phyloP scores from a whole-genome alignment of 768 basidiomycete genomes.

The Pulveroboletus sp. region DNA sequence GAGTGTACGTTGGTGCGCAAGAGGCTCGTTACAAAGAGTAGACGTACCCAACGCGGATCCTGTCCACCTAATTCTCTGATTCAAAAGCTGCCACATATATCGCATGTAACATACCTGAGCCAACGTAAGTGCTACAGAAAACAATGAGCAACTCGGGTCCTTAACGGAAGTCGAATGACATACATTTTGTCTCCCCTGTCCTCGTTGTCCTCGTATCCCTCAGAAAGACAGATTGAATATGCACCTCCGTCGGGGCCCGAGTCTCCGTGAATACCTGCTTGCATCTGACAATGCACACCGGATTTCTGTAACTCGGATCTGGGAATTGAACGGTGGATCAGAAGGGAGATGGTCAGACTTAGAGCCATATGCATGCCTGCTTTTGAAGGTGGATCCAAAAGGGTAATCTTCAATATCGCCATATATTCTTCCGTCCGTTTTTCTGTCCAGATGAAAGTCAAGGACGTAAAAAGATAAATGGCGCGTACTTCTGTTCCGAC shows the following conservation, averaged over 20 bases:
- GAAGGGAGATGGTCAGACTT: not conserved
- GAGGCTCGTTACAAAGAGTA: not conserved
- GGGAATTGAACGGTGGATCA: not conserved
- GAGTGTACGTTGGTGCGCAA: not conserved
- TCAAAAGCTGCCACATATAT: not conserved
- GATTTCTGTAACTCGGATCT: constrained; percentile 22
- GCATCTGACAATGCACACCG: constrained; percentile 33
- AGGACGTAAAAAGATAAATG: too few relatives aligned
- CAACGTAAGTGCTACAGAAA: constrained; percentile 32
- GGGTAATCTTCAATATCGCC: too few relatives aligned
- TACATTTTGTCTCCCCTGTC: constrained; percentile 38
- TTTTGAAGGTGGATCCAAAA: constrained; percentile 16
- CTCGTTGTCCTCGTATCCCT: constrained; percentile 40
- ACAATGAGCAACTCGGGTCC: constrained; percentile 1
- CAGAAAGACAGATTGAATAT: constrained; percentile 41
- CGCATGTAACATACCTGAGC: constrained; percentile 21
- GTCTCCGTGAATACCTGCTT: constrained; percentile 41
- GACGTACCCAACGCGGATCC: constrained; percentile 13
- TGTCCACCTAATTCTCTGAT: constrained; percentile 21
- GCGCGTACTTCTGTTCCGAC: constrained; percentile 18
- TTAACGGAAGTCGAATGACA: constrained; percentile 6
- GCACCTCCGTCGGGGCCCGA: constrained; percentile 25
- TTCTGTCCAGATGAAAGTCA: too few relatives aligned
- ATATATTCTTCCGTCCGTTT: too few relatives aligned
- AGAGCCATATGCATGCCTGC: constrained; percentile 11